A percentile compares a stretch with the other conserved stretches of the same genome.
Evolutionary conservation across 805 yeast species (phyloP).

Genomic region (Candida lessepsii): DNA sequence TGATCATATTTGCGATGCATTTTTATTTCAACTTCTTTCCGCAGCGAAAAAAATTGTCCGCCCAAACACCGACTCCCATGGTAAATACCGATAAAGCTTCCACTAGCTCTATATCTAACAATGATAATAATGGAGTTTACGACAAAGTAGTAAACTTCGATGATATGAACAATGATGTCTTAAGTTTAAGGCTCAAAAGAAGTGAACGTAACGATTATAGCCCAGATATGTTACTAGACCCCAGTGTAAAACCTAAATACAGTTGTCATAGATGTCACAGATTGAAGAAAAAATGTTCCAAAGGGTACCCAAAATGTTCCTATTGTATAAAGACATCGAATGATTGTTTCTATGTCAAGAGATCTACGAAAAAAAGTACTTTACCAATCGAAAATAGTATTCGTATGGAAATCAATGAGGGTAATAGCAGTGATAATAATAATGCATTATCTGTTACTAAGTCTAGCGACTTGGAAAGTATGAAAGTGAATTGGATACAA

Average conservation of each 20-base stretch:
- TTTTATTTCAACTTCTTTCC: neutral
- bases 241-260: slow-evolving; percentile 1
- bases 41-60: slow-evolving; percentile 5
- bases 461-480: slow-evolving; percentile 5
- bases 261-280: slow-evolving; percentile 26
- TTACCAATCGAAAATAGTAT: neutral
- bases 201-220: slow-evolving; percentile 8
- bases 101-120: neutral
- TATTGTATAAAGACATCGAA: slow-evolving; percentile 36
- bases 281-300: slow-evolving; percentile 41
- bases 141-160: neutral
- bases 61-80: slow-evolving; percentile 7
- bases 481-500: slow-evolving; percentile 11
- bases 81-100: neutral
- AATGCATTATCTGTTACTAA: neutral
- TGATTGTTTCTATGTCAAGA: slow-evolving; percentile 31
- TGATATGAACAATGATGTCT: neutral
- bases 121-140: neutral
- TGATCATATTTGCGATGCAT: neutral
- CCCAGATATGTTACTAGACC: slow-evolving; percentile 8
- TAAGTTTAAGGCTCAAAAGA: slow-evolving; percentile 5
- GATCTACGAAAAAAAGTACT: neutral
- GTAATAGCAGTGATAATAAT: neutral
- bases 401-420: neutral
- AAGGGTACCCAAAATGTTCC: slow-evolving; percentile 37